Evolutionary conservation across 768 basidiomycete species (phyloP).

Genomic region (Dacryopinax spathularia): DNA sequence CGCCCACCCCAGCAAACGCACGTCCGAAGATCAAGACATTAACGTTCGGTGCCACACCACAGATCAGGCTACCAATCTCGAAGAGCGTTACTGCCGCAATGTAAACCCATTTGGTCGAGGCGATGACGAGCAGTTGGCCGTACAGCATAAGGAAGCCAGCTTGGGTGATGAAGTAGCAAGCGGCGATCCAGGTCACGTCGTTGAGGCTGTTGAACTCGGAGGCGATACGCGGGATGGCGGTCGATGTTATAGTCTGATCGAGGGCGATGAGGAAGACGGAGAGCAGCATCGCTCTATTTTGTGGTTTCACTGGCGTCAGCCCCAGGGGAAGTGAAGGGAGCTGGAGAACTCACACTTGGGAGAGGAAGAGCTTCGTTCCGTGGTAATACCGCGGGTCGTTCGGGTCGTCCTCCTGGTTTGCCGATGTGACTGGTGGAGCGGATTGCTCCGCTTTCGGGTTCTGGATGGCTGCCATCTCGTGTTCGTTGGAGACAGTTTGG

Average conservation of each 20-base stretch:
- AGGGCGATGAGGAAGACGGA: constrained; percentile 8
- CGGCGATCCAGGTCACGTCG: constrained; percentile 12
- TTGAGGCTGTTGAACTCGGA: background rate
- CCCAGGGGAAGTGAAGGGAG: no score
- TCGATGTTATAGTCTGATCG: background rate
- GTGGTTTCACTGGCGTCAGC: no score
- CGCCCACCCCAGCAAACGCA: constrained; percentile 34
- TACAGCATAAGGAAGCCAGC: constrained; percentile 5
- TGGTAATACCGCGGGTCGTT: no score
- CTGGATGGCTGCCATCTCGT: no score
- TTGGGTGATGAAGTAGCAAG: constrained; percentile 12
- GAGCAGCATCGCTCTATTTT: background rate
- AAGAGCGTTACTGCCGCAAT: constrained; percentile 22
- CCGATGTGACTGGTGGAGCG: no score
- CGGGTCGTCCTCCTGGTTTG: no score
- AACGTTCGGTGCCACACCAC: constrained; percentile 25
- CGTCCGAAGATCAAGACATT: constrained; percentile 23
- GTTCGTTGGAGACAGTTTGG: no score
- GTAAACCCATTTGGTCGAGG: constrained; percentile 22
- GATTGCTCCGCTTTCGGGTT: no score
- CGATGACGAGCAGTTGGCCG: constrained; percentile 22
- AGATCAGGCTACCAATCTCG: constrained; percentile 33
- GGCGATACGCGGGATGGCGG: background rate
- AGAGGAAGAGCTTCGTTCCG: no score
- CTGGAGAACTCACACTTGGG: no score